Percentiles rank a stretch among this genome's conserved stretches.
phyloP scores from a whole-genome alignment of 2,329 filamentous ascomycete species.

The Aspergillus glaucus region DNA sequence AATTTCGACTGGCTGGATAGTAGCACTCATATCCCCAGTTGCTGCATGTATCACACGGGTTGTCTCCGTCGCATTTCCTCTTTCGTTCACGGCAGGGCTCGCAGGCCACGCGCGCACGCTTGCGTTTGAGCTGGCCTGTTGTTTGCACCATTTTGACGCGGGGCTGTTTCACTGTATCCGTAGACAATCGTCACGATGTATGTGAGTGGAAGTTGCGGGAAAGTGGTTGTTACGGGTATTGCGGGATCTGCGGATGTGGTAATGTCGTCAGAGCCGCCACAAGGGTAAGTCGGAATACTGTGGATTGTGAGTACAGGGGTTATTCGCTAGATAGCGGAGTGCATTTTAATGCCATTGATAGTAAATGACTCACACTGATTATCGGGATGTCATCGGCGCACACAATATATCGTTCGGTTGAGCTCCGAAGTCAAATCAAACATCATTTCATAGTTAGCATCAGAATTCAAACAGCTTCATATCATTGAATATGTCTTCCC shows the following conservation, averaged over 20 bases:
- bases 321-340: too few species aligned
- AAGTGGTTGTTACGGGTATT: not conserved
- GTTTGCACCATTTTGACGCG: not conserved
- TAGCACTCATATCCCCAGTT: conserved; percentile 25
- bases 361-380: too few species aligned
- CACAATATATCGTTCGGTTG: too few species aligned
- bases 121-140: conserved; percentile 10
- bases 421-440: too few species aligned
- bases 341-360: too few species aligned
- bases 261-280: not conserved
- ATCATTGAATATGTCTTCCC: too few species aligned
- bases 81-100: conserved; percentile 25
- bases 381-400: too few species aligned
- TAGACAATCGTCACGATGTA: not conserved
- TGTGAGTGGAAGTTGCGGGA: not conserved
- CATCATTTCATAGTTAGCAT: too few species aligned
- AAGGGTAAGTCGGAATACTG: too few species aligned
- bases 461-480: too few species aligned
- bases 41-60: conserved; percentile 21
- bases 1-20: conserved; percentile 8
- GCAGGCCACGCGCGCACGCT: conserved; percentile 19
- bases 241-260: not conserved
- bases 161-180: not conserved
- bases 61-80: conserved; percentile 22
- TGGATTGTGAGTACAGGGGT: too few species aligned